Conservation (phyloP, 1,284 basidiomycete genomes). For the Mycosarcoma mackinlayi region DNA sequence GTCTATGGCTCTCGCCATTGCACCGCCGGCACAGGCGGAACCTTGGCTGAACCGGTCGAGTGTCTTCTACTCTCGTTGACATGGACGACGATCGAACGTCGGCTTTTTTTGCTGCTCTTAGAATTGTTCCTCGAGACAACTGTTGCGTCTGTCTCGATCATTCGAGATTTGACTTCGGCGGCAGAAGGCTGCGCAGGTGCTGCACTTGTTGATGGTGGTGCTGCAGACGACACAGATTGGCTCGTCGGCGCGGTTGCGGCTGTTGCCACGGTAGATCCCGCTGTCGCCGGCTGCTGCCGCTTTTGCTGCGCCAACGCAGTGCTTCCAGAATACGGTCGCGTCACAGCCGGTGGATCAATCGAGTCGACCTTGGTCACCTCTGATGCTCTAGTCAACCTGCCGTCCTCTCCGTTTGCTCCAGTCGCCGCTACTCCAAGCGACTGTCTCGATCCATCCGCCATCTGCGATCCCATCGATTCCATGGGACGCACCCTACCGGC, state of each 20-base stretch:
- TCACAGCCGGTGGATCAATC: constrained; percentile 5
- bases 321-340: neutral
- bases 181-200: neutral
- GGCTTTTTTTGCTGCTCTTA: constrained; percentile 28
- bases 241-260: neutral
- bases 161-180: constrained; percentile 7
- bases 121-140: constrained; percentile 37
- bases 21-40: constrained; percentile 34
- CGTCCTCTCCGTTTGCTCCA: constrained; percentile 6
- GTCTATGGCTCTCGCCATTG: constrained; percentile 25
- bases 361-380: constrained; percentile 33
- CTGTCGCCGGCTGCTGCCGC: neutral
- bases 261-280: neutral
- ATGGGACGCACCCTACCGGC: constrained; percentile 6
- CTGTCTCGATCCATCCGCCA: neutral
- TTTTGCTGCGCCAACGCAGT: constrained; percentile 5
- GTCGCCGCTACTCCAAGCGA: constrained; percentile 1
- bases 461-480: neutral
- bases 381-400: constrained; percentile 23
- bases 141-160: constrained; percentile 29
- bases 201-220: neutral
- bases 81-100: constrained; percentile 26
- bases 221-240: neutral
- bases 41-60: constrained; percentile 14
- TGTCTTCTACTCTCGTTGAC: constrained; percentile 26